These are phyloP conservation scores for Ambrosia hybrid DNA, from an alignment of 140 eudicot species.

Conservation along the genomic window DNA sequence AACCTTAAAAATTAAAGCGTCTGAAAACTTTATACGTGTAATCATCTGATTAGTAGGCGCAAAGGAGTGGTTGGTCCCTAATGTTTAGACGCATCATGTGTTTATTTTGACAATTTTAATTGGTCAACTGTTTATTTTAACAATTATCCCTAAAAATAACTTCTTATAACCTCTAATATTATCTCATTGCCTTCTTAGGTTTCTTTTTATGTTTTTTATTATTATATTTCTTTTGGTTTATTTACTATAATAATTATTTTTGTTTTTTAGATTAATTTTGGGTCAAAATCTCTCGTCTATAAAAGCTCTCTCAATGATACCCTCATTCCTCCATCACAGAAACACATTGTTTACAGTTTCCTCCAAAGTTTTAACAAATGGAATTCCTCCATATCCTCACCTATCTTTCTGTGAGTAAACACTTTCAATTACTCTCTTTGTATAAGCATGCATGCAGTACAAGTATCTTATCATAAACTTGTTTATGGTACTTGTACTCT, in stretches of 20 bases:
- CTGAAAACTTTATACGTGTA: too few relatives aligned
- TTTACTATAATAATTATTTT: background rate
- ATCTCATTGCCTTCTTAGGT: too few relatives aligned
- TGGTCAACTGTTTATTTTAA: too few relatives aligned
- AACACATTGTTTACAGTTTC: slow-evolving; percentile 12
- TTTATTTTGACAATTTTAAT: too few relatives aligned
- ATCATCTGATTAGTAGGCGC: too few relatives aligned
- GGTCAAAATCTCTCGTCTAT: slow-evolving; percentile 14
- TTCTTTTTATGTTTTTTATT: too few relatives aligned
- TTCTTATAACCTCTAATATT: too few relatives aligned
- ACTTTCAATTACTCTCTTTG: background rate
- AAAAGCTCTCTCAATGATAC: background rate
- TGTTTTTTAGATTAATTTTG: background rate
- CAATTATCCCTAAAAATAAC: too few relatives aligned
- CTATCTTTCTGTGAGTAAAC: slow-evolving; percentile 53
- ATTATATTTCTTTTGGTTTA: background rate
- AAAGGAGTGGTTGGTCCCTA: too few relatives aligned
- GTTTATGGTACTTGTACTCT: background rate
- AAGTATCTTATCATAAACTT: background rate
- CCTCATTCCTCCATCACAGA: background rate
- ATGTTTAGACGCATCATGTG: too few relatives aligned
- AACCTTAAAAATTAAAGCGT: too few relatives aligned
- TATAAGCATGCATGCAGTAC: slow-evolving; percentile 22
- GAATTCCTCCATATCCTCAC: slow-evolving; percentile 40
- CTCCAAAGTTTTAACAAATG: slow-evolving; percentile 30